Base-by-base conservation (phyloP, 768 basidiomycete genomes). In the Piloderma croceum region DNA sequence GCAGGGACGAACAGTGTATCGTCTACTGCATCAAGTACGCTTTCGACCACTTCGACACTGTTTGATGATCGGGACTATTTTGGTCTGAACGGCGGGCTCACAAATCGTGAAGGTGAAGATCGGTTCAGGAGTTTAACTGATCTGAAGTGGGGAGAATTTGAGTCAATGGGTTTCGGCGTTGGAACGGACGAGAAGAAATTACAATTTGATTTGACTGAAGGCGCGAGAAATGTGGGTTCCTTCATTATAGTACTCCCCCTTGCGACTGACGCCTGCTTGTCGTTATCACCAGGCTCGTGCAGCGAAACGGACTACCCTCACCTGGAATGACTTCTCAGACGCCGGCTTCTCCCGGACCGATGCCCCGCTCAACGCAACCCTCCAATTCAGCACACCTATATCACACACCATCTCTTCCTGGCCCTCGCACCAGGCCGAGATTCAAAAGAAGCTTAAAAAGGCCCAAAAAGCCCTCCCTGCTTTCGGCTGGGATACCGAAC, bases 401-500 rank as follows among this genome's bases (percentile, higher is more conserved):
- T 52, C 67, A 2, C 67, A 81, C 58, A 67, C 68, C 0, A 82
- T 91, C 39, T 71, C 74, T 1, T 56, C 79, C 0, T 90, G 87
- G 88, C 86, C 89, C 0, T 59, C 73, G 4, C 79, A 90, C 29
- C 79, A 74, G 21, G 81, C 77, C 0, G 90, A 81, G 49, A 67
- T 93, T 6, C 73, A 70, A 17, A 79, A 76, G 52, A 88, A 90
- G 59, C 62, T 97, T 27, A 87, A 87, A 61, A 94, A 93, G 63
- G 71, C 79, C 3, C 84, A 90, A 53, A 86, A 84, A 56, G 50
- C 74, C 2, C 69, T 94, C 18, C 90, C 90, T 2, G 66, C 82
- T 1, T 99, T 99, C 56, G 83, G 89, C 0, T 94, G 91, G 87
- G 90, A 96, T 54, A 94, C 89, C 0, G 82, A 83, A 31, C 87